Conservation (phyloP, 2,329 filamentous ascomycete genomes). For the Xylaria sp. region DNA sequence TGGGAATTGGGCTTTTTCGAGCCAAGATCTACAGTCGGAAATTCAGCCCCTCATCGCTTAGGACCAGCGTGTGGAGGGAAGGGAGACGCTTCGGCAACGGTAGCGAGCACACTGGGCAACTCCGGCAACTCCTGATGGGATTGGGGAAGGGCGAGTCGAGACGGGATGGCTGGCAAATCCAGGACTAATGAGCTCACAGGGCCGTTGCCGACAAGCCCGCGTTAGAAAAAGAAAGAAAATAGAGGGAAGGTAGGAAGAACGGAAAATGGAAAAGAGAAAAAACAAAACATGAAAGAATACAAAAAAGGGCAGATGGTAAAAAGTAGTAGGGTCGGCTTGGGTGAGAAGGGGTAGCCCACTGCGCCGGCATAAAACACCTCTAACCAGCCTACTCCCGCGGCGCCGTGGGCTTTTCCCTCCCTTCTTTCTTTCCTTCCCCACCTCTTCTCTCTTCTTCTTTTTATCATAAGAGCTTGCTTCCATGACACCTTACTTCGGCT, state of each 20-base stretch:
- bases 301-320: background rate
- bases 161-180: no score
- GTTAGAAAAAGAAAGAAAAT: background rate
- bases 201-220: background rate
- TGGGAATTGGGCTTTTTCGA: conserved; percentile 15
- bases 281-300: conserved; percentile 1
- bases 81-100: background rate
- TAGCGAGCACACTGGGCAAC: no score
- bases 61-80: conserved; percentile 5
- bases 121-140: no score
- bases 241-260: background rate
- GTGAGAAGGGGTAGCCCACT: conserved; percentile 10
- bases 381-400: conserved; percentile 7
- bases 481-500: no score
- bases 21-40: conserved; percentile 11
- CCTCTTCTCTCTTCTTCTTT: background rate
- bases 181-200: background rate
- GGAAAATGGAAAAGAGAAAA: background rate
- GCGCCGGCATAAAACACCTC: background rate
- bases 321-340: background rate
- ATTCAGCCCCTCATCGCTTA: conserved; percentile 10
- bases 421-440: background rate
- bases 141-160: no score
- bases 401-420: conserved; percentile 1
- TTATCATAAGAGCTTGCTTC: no score